phyloP scores from a whole-genome alignment of 768 basidiomycete genomes.

The Multifurca ochricompacta region DNA sequence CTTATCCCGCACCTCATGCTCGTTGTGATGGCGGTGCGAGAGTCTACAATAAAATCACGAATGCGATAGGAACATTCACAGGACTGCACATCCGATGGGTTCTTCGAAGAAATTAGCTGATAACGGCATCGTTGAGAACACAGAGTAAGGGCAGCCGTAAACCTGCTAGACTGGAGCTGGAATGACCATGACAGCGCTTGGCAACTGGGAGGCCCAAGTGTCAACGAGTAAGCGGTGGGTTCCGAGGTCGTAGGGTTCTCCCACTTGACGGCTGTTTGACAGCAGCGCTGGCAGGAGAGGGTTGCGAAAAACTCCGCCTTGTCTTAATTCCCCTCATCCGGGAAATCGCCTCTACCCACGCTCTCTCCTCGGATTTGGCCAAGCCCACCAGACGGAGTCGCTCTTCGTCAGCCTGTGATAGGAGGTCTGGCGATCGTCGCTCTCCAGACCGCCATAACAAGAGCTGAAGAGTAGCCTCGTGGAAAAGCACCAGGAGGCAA shows the following conservation, averaged over 20 bases:
- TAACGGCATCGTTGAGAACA: conserved; percentile 1
- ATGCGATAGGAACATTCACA: background rate
- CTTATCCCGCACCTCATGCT: background rate
- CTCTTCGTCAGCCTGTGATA: conserved; percentile 47
- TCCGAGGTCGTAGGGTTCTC: conserved; percentile 7
- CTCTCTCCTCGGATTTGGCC: conserved; percentile 42
- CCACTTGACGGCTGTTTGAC: background rate
- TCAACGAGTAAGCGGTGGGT: background rate
- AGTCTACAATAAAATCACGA: background rate
- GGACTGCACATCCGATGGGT: background rate
- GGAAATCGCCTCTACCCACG: conserved; percentile 64
- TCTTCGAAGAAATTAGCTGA: background rate
- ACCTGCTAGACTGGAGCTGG: background rate
- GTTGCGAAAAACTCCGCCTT: conserved; percentile 17
- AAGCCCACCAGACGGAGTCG: conserved; percentile 43
- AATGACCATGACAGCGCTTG: background rate
- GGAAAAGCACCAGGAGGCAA: conserved; percentile 62
- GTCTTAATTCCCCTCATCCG: conserved; percentile 29
- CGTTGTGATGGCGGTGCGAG: background rate
- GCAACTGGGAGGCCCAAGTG: background rate
- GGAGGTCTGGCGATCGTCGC: conserved; percentile 43
- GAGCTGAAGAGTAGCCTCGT: conserved; percentile 64
- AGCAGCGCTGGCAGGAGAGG: background rate
- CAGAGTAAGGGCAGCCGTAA: too few relatives aligned
- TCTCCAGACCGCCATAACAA: conserved; percentile 63